Conservation (phyloP, 2,329 filamentous ascomycete genomes). For the Fusarium sp. region DNA sequence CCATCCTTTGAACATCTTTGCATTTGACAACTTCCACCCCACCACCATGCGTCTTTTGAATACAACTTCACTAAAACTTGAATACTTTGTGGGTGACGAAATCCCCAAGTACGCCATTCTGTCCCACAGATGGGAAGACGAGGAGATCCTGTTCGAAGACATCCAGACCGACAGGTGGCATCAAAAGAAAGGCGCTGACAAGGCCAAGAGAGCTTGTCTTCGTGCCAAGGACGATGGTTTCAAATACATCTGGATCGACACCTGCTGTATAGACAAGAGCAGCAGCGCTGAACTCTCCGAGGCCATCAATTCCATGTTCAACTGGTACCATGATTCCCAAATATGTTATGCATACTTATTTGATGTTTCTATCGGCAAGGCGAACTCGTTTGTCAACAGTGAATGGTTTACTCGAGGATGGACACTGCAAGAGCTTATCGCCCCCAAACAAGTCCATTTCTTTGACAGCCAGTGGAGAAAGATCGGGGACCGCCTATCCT, state of each 20-base stretch:
- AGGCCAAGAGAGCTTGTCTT: background rate
- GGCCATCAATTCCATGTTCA: background rate
- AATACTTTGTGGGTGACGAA: background rate
- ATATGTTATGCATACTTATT: background rate
- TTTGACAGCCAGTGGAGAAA: background rate
- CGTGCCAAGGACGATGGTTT: fast-evolving
- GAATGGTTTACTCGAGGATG: background rate
- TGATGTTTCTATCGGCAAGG: background rate
- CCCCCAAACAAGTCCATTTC: background rate
- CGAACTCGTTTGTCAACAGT: too few relatives aligned
- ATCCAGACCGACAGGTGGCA: background rate
- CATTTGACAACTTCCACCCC: background rate
- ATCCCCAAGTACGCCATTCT: background rate
- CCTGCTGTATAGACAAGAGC: background rate
- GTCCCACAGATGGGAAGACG: background rate
- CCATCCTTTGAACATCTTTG: background rate
- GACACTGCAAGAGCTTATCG: background rate
- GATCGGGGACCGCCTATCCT: background rate
- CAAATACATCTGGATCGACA: background rate
- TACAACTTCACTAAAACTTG: background rate
- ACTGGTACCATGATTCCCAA: background rate
- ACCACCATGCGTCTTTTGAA: background rate
- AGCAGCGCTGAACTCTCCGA: background rate
- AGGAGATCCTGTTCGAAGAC: background rate
- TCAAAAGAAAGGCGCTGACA: background rate